Evolutionary conservation across 2,329 filamentous ascomycete genomes (phyloP).

Genomic region (Ascochyta pisi): DNA sequence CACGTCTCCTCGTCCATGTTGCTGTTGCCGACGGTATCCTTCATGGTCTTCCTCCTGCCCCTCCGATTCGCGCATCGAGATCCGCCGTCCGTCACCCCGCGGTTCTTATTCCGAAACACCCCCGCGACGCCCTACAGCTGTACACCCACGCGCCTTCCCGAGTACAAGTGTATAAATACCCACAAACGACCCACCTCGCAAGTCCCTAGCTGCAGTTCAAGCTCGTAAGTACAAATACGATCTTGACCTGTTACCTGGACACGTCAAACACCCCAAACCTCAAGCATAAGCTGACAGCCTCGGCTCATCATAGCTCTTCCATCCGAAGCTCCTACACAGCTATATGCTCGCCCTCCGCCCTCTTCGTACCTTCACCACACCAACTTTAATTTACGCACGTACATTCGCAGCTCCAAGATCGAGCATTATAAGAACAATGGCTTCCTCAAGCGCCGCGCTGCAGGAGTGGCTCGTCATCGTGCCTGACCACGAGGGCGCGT

Average conservation of each 20-base stretch:
- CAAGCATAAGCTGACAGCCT: constrained; percentile 2
- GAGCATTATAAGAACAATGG: constrained; percentile 5
- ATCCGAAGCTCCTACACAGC: constrained; percentile 1
- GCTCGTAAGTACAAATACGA: constrained; percentile 2
- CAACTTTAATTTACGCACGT: background rate
- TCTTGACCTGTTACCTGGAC: background rate
- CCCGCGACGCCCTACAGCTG: constrained; percentile 17
- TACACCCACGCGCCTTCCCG: constrained; percentile 9
- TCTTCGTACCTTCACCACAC: constrained; percentile 3
- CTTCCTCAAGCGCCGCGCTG: constrained; percentile 28
- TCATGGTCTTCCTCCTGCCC: constrained; percentile 2
- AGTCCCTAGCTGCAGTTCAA: background rate
- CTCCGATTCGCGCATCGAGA: constrained; percentile 17
- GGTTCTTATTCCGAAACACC: constrained; percentile 10
- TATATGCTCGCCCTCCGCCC: background rate
- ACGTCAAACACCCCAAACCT: too few species aligned
- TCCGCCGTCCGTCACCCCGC: constrained; percentile 8
- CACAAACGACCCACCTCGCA: background rate
- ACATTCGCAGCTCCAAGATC: background rate
- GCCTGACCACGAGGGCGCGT: constrained; percentile 52
- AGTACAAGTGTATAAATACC: constrained; percentile 12
- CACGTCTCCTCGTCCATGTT: background rate
- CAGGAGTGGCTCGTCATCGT: constrained; percentile 60
- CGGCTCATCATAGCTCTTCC: constrained; percentile 1
- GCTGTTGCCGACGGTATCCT: constrained; percentile 5